Evolutionary conservation across 2,329 filamentous ascomycete species (phyloP).

Genomic region (Fusarium paranaense): DNA sequence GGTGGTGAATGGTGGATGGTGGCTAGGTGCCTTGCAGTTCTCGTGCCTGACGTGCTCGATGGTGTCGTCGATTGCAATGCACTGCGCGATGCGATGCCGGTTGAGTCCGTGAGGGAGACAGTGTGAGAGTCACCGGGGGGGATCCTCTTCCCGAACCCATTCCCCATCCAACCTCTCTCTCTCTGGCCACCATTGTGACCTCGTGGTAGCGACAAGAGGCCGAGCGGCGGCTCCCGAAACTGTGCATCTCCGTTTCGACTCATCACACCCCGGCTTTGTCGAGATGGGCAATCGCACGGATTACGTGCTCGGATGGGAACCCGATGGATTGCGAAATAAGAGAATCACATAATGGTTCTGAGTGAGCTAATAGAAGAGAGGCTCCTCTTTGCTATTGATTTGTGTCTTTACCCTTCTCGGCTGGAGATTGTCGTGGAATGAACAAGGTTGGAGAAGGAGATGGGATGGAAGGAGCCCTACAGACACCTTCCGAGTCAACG

Average conservation of each 20-base stretch:
- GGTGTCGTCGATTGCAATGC: slow-evolving; percentile 18
- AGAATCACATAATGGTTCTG: not conserved
- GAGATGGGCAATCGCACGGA: not conserved
- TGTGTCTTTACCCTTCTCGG: slow-evolving; percentile 10
- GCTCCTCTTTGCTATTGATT: slow-evolving; percentile 24
- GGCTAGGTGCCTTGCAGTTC: slow-evolving; percentile 31
- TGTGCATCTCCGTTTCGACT: not conserved
- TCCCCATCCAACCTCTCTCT: slow-evolving; percentile 6
- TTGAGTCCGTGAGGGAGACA: not conserved
- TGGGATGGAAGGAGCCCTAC: slow-evolving; percentile 22
- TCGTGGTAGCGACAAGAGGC: not conserved
- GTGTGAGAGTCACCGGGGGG: not conserved
- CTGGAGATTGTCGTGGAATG: slow-evolving; percentile 20
- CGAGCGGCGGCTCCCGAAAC: slow-evolving; percentile 11
- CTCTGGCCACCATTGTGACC: slow-evolving; percentile 14
- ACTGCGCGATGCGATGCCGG: slow-evolving; percentile 21
- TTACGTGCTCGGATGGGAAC: not conserved
- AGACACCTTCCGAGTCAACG: slow-evolving; percentile 12
- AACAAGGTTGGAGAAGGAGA: slow-evolving; percentile 1
- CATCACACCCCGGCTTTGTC: not conserved
- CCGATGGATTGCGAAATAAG: not conserved
- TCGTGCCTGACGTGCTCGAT: slow-evolving; percentile 11
- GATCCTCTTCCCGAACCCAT: not conserved
- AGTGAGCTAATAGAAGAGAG: slow-evolving; percentile 21
- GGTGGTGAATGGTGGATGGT: not conserved